Percentiles rank a stretch among this genome's conserved stretches.
Evolutionary conservation across 257 asterid genomes (phyloP).

Genomic region (Solanum boliviense): DNA sequence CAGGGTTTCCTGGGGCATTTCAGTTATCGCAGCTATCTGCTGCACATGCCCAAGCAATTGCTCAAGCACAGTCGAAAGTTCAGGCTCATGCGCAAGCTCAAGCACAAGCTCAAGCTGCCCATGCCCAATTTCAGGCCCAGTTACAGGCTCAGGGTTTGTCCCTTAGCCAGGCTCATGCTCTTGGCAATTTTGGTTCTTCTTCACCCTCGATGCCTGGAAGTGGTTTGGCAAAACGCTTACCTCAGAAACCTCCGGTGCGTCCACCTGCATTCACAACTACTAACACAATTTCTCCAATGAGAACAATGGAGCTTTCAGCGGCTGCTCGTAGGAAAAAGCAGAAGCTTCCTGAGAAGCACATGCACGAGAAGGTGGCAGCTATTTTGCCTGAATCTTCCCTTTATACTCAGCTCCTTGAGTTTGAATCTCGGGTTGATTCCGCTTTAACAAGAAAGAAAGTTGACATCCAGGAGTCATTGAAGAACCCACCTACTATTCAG

Average conservation of each 20-base stretch:
- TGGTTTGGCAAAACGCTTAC: conserved; percentile 44
- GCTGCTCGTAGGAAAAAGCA: conserved; percentile 92
- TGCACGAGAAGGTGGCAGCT: conserved; percentile 89
- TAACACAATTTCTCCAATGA: conserved; percentile 55
- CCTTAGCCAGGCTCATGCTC: conserved; percentile 54
- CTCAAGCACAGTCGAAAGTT: conserved; percentile 43
- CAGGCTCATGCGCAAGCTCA: conserved; percentile 41
- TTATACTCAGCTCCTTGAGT: conserved; percentile 90
- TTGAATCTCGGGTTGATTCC: conserved; percentile 88
- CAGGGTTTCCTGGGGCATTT: conserved; percentile 66
- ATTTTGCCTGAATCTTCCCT: conserved; percentile 96
- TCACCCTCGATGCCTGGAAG: conserved; percentile 69
- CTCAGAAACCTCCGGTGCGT: conserved; percentile 84
- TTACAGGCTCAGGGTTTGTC: conserved; percentile 86
- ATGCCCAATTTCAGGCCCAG: conserved; percentile 67
- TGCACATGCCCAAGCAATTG: conserved; percentile 73
- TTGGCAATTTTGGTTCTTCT: conserved; percentile 61
- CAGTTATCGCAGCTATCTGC: conserved; percentile 62
- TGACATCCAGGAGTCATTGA: conserved; percentile 86
- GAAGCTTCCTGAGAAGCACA: conserved; percentile 87
- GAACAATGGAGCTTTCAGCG: conserved; percentile 66
- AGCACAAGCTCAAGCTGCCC: conserved; percentile 28
- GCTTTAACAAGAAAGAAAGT: conserved; percentile 83
- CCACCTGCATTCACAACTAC: conserved; percentile 59
- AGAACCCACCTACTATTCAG: conserved; percentile 69